Conservation (phyloP, 2,329 filamentous ascomycete species). For the Coleophoma cylindrospora region DNA sequence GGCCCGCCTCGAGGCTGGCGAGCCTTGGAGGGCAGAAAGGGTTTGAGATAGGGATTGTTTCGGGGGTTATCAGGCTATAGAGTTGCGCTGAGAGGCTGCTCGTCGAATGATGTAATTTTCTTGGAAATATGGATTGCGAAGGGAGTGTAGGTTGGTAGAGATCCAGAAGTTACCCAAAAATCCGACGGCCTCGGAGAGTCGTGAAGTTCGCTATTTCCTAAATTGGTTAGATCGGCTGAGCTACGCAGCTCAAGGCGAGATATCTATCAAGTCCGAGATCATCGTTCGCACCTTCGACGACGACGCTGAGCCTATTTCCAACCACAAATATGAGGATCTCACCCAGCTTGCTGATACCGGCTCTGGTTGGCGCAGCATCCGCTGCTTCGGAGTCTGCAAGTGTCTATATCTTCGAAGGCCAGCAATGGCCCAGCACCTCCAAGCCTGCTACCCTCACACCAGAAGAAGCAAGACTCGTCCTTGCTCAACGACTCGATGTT, state of each 20-base stretch:
- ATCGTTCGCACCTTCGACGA: neutral
- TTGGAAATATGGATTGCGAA: too few relatives aligned
- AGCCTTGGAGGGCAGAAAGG: slow-evolving; percentile 9
- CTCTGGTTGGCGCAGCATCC: slow-evolving; percentile 29
- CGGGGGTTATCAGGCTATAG: too few relatives aligned
- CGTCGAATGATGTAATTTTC: too few relatives aligned
- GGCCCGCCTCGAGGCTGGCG: slow-evolving; percentile 21
- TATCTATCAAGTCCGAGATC: too few relatives aligned
- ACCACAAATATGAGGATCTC: slow-evolving; percentile 33
- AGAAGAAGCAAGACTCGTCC: slow-evolving; percentile 45
- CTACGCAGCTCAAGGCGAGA: too few relatives aligned
- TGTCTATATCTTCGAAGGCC: slow-evolving; percentile 43
- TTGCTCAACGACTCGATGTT: slow-evolving; percentile 50
- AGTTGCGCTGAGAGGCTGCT: too few relatives aligned
- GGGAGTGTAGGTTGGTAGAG: too few relatives aligned
- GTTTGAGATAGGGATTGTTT: too few relatives aligned
- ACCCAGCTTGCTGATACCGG: slow-evolving; percentile 31
- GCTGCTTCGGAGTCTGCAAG: slow-evolving; percentile 34
- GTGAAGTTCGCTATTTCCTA: too few relatives aligned
- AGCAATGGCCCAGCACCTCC: slow-evolving; percentile 29
- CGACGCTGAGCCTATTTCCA: slow-evolving; percentile 1
- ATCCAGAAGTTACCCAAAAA: too few relatives aligned
- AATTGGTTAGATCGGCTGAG: too few relatives aligned
- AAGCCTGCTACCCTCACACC: slow-evolving; percentile 43
- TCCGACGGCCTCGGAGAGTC: too few relatives aligned